Evolutionary conservation across 1,139 yeast genomes (phyloP), one percentile per base, ranked within the genome.

Genomic region (Suhomyces yuchorum): DNA sequence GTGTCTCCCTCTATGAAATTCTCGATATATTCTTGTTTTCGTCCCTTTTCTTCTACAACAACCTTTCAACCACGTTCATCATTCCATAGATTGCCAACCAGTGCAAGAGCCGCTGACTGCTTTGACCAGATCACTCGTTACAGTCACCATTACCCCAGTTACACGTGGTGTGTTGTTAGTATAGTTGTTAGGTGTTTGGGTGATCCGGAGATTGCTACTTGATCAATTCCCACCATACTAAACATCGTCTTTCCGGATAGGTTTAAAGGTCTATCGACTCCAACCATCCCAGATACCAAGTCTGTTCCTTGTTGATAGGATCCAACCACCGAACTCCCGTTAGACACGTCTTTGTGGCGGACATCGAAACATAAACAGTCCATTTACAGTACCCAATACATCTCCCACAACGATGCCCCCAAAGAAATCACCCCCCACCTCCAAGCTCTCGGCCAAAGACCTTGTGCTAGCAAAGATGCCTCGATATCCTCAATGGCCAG

Each of bases 401-500:
- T 12, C 18, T 9, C 12, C 36, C 22, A 20, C n/a, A 15, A 39
- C 37, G 39, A 68, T 67, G 71, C 65, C 70, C 19, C 71, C 70
- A 38, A 66, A 60, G 53, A 61, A 54, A 46, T 42, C 58, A 11
- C 51, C 49, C 34, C 32, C 52, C 14, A 51, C 53, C 43, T 48
- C 45, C 33, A 51, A 54, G 37, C 67, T 70, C 48, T 59, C 61
- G 36, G 67, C 77, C 19, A 68, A 65, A 50, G 73, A 68, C 41
- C 61, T 72, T 58, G 79, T 75, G 11, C 61, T 73, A 53, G 77
- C 80, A 47, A 75, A 75, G 56, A 75, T 75, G 80, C 68, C 72
- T 26, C 77, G 79, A 40, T 75, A 70, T 55, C 76, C 78, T 1
- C 75, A 77, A 26, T 75, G 80, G 80, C 80, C 80, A 9, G 73